Conservation (phyloP, 495 filamentous ascomycete genomes). For the Penicillium psychrofluorescens region DNA sequence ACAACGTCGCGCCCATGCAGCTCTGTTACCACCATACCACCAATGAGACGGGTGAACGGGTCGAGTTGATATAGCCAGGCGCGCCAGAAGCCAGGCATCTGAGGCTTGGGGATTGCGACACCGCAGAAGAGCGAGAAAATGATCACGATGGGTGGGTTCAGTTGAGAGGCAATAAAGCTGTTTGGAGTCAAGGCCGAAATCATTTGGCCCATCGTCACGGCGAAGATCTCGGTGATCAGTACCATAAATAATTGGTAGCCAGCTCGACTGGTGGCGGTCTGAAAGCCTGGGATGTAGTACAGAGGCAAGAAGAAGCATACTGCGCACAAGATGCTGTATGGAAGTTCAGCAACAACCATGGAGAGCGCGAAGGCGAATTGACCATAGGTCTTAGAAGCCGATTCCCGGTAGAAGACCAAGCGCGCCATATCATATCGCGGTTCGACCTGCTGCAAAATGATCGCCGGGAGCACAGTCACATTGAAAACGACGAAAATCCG, state of each 20-base stretch:
- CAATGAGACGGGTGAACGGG: slow-evolving; percentile 77
- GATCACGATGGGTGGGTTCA: slow-evolving; percentile 74
- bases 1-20: slow-evolving; percentile 56
- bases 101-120: slow-evolving; percentile 66
- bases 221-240: slow-evolving; percentile 68
- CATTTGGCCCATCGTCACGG: slow-evolving; percentile 64
- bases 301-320: slow-evolving; percentile 67
- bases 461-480: slow-evolving; percentile 65
- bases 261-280: slow-evolving; percentile 46
- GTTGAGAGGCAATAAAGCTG: slow-evolving; percentile 61
- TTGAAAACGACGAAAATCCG: slow-evolving; percentile 82
- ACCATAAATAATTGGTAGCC: slow-evolving; percentile 82
- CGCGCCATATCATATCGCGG: slow-evolving; percentile 70
- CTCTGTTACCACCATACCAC: slow-evolving; percentile 70
- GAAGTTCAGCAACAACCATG: slow-evolving; percentile 69
- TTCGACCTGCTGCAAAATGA: slow-evolving; percentile 72
- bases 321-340: slow-evolving; percentile 68
- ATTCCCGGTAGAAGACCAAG: slow-evolving; percentile 71
- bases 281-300: slow-evolving; percentile 66
- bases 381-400: slow-evolving; percentile 70
- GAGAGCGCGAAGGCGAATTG: slow-evolving; percentile 63
- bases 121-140: slow-evolving; percentile 80
- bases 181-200: slow-evolving; percentile 63
- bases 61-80: slow-evolving; percentile 76
- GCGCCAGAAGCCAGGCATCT: slow-evolving; percentile 73